Evolutionary conservation across 1,139 yeast species (phyloP), one percentile per base, ranked within the genome.

Genomic region (Pichia sp.): DNA sequence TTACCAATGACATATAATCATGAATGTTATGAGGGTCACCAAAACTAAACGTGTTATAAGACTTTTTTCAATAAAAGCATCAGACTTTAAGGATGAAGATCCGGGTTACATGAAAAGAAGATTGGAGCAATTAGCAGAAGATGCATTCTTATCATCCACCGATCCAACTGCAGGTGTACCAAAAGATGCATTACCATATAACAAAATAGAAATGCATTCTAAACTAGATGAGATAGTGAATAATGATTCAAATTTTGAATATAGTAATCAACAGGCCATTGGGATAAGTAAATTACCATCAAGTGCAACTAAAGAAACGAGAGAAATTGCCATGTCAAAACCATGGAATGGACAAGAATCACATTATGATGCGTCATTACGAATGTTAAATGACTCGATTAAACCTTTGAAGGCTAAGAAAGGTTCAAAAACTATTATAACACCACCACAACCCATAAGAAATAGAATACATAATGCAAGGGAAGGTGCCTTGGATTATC

Each of bases 271-370:
- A 46, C 58, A 59, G n/a, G 67, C 68, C 22, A 63, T 77, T 36
- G 67, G 69, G 29, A 51, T 68, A 40, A 56, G 72, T 22, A 64
- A 66, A 49, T 52, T 76, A 12, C 80, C 81, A 0, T 43, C 51
- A 0, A 65, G 64, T 54, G 75, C 77, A 0, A 72, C 77, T 44
- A 76, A 74, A 48, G 80, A 76, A 39, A 72, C 80, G 0, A 66
- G 70, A 49, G 82, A 79, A 1, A 68, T 77, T 3, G 88, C 88
- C 1, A 60, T 68, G 47, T 60, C 77, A 0, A 57, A 58, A 25
- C 87, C 90, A 0, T 88, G 96, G 96, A 68, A 67, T 0, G 96
- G 96, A 0, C 61, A 68, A 1, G 95, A 86, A 56, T 55, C 69
- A 1, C 58, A 60, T 0, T 55, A 64, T 3, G 89, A 82, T 53